Base-by-base conservation (phyloP, 2,329 filamentous ascomycete genomes). In the Nemania serpens region DNA sequence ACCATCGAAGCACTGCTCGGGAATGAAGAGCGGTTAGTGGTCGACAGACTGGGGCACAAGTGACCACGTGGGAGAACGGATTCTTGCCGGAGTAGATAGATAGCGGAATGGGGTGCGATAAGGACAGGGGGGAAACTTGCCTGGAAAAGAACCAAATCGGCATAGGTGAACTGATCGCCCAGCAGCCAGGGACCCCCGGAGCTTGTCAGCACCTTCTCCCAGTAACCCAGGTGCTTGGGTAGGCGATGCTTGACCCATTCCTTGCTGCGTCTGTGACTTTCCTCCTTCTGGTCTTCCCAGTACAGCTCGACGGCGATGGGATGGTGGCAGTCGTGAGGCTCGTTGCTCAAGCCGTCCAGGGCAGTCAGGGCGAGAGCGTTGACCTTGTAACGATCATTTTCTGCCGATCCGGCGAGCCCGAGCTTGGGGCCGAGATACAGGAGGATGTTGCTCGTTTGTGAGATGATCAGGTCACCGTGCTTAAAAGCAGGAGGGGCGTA, bases 231-330 rank as follows among this genome's bases (percentile, higher is more conserved):
- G 70, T 87, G 91, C 75, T 90, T 91, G 13, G 90, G 89, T 17
- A 93, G 78, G 1, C 90, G 79, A 39, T 78, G 80, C 59, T 82
- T 76, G 7, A 86, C 75, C 62, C 87, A 91, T 57, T 86, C 80
- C 43, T 77, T 77, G 2, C 85, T 80, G 61, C 81, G 82, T 62
- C 78, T 79, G 68, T 85, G 75, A 17, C 86, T 81, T 72, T 91
- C 90, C 1, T 80, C 77, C 72, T 88, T 91, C 75, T 93, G 90
- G n/a, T 92, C 88, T 69, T 91, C 88, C 66, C 91, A 93, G 72
- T 86, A 88, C 4, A 82, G 71, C 3, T 71, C 71, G 0, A 77
- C 71, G 3, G 83, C 79, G 55, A 91, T 77, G 0, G 90, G 90
- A 69, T 93, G 90, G 71, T 93, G 90, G 18, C 84, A 87, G 68